Percentiles rank a stretch among this genome's conserved stretches.
Conservation (phyloP, 1,139 yeast species). For the Suhomyces anneliseae region DNA sequence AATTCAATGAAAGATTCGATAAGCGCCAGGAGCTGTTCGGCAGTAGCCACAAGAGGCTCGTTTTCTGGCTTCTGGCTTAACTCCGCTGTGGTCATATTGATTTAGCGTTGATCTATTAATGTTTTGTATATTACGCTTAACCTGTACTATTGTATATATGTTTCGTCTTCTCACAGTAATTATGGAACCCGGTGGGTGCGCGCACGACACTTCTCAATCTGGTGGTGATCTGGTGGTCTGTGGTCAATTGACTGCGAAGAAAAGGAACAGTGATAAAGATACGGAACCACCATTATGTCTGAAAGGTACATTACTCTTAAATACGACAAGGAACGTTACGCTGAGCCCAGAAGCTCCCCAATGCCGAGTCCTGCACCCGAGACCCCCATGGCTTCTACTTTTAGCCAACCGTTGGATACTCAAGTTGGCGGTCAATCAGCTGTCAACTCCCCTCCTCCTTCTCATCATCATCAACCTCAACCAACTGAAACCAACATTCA, state of each 20-base stretch:
- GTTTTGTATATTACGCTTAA: too few relatives aligned
- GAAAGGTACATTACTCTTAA: conserved; percentile 6
- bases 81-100: conserved; percentile 39
- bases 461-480: not conserved
- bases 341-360: not conserved
- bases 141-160: too few relatives aligned
- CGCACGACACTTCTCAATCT: conserved; percentile 2
- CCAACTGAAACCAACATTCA: not conserved
- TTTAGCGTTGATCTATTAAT: not conserved
- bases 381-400: not conserved
- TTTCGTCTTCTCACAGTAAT: too few relatives aligned
- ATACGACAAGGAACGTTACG: conserved; percentile 8
- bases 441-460: not conserved
- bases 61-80: conserved; percentile 28
- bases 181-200: not conserved
- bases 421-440: too few relatives aligned
- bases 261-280: not conserved
- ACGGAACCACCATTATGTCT: not conserved
- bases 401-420: too few relatives aligned
- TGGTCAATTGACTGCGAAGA: conserved; percentile 8
- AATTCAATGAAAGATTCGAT: conserved; percentile 87
- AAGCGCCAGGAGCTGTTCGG: conserved; percentile 63
- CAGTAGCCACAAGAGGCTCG: conserved; percentile 49
- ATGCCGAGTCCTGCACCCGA: not conserved
- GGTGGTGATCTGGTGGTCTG: not conserved